Base-by-base conservation (phyloP, 2,329 filamentous ascomycete species). In the Diplodia mutila region DNA sequence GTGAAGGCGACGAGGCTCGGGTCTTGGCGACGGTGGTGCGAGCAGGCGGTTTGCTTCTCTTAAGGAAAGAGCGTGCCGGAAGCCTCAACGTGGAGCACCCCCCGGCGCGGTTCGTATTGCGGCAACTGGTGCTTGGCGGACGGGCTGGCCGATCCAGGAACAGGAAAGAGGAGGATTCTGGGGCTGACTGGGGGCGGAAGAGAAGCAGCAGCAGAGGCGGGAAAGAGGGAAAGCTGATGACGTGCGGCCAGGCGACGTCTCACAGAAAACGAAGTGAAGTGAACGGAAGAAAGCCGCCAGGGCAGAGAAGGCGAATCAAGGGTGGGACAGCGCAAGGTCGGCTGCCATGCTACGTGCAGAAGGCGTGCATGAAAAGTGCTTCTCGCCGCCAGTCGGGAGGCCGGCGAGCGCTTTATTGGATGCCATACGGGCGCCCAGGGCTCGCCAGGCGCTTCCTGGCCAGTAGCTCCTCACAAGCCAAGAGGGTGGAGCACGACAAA, bases 51-150 rank as follows among this genome's bases (percentile, higher is more conserved):
- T 63, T 63, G 59, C 59, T 63, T 51, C 54, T 67, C 53, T 67
- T 67, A 67, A 61, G 54, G 65, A 37, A 67, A 48, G 65, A 67
- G 29, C 53, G 21, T 59, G 29, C 55, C 42, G 65, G 48, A 53
- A 52, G 55, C 54, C 49, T 65, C 61, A 65, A 65, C 61, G 61
- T 65, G 61, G 61, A 65, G 61, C 42, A 23, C 52, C n/a, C 63
- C 37, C 64, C 37, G 39, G 64, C n/a, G 52, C 23, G 51, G 64
- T 48, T 67, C 65, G 65, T 67, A 67, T 61, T 61, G 54, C 29
- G 61, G 61, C 61, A 46, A 18, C 34, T 14, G 34, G 48, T 25
- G 48, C 65, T 67, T 67, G 65, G 55, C 65, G 55, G 32, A 51
- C 54, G 65, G 55, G 49, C 48, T 54, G 55, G 65, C 54, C 55